Evolutionary conservation across 1,284 basidiomycete species (phyloP).

Genomic region (Veloboletus limbatus): DNA sequence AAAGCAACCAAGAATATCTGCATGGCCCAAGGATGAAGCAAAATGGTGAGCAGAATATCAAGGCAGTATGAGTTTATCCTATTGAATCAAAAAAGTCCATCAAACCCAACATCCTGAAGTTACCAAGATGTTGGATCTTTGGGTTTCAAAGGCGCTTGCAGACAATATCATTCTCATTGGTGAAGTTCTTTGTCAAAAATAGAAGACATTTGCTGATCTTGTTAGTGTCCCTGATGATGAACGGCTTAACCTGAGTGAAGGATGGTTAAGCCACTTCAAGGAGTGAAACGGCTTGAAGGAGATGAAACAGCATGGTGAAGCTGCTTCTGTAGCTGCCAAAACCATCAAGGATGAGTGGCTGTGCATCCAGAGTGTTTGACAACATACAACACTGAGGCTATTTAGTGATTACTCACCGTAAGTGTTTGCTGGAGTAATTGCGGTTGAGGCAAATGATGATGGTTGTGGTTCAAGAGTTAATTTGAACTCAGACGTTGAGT

Average conservation of each 20-base stretch:
- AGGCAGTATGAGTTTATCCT: background rate
- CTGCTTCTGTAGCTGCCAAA: background rate
- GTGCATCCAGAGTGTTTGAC: no score
- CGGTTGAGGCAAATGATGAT: no score
- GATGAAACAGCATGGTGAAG: constrained; percentile 2
- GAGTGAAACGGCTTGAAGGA: background rate
- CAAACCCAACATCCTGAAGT: constrained; percentile 4
- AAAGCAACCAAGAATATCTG: constrained; percentile 2
- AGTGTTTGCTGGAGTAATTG: no score
- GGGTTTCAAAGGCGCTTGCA: constrained; percentile 7
- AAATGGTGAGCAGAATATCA: background rate
- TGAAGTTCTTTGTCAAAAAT: constrained; percentile 4
- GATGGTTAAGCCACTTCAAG: background rate
- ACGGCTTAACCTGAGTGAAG: background rate
- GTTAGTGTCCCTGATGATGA: constrained; percentile 1
- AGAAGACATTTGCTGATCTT: constrained; percentile 4
- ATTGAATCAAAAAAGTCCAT: background rate
- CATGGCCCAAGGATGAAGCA: background rate
- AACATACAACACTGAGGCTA: no score
- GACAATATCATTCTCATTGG: background rate
- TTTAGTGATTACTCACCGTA: no score
- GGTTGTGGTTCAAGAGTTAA: no score
- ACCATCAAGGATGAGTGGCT: background rate
- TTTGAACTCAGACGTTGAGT: no score
- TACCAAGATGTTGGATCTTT: constrained; percentile 6